Conservation (phyloP, 2,329 filamentous ascomycete species). For the Colletotrichum phormii region DNA sequence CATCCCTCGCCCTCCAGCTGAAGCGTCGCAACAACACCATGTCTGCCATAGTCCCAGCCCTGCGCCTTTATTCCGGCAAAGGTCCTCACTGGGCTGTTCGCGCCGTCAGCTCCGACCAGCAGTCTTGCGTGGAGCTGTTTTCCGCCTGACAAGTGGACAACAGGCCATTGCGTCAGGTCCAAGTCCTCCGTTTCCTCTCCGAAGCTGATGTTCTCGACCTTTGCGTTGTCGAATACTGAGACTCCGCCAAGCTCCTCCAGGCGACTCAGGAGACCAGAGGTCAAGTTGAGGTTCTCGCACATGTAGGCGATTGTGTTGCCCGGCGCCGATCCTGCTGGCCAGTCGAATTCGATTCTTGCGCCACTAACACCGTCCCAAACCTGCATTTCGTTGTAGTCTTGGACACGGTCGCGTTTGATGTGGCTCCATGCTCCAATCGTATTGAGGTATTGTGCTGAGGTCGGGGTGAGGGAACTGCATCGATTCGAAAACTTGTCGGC, state of each 20-base stretch:
- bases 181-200: conserved; percentile 76
- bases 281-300: conserved; percentile 94
- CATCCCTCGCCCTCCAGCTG: conserved; percentile 73
- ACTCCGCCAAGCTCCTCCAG: conserved; percentile 77
- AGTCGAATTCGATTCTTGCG: conserved; percentile 90
- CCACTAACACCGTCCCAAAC: conserved; percentile 96
- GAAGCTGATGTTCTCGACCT: conserved; percentile 82
- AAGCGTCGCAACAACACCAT: conserved; percentile 92
- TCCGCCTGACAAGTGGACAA: conserved; percentile 78
- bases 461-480: conserved; percentile 93
- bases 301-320: conserved; percentile 88
- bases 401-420: conserved; percentile 77
- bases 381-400: conserved; percentile 95
- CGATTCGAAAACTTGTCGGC: conserved; percentile 86
- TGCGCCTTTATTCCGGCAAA: conserved; percentile 88
- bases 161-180: conserved; percentile 88
- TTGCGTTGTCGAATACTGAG: conserved; percentile 79
- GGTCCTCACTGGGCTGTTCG: conserved; percentile 90
- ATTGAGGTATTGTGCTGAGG: conserved; percentile 85
- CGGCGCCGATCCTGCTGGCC: conserved; percentile 62
- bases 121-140: conserved; percentile 81
- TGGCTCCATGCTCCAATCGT: conserved; percentile 88
- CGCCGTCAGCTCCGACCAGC: conserved; percentile 92
- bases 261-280: conserved; percentile 78
- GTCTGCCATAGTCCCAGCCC: conserved; percentile 93